Base-by-base conservation (phyloP, 208 protist genomes). In the Crithidia sp. region DNA sequence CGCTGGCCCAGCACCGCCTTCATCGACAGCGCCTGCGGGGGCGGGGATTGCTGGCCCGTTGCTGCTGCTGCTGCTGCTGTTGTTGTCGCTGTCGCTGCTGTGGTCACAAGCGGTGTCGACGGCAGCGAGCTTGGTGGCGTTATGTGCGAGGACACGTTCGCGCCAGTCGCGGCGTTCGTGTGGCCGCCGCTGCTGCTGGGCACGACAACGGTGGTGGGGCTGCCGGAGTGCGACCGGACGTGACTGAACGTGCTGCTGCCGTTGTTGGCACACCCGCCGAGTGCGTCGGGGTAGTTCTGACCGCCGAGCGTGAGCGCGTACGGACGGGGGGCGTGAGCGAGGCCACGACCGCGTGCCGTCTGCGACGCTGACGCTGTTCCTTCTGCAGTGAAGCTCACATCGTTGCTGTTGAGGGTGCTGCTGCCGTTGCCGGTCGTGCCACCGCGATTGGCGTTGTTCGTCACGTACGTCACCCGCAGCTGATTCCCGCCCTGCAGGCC, bases 391-490 rank as follows among this genome's bases (percentile, higher is more conserved):
- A 40, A n/a, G 40, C 6, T 58, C 28, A 41, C 9, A 10, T 4
- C 40, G 65, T 10, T 63, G 70, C 17, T 47, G 64, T 55, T 59
- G 56, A 2, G 17, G 19, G 59, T 55, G 54, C 5, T 17, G 43
- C 37, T 19, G 5, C 45, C 45, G 45, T 13, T 49, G 45, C 12
- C 9, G 45, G 45, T 49, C 2, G 45, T 49, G 9, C 45, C 45
- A 13, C 41, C 55, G 37, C 71, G 45, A 43, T 49, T 64, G 13
- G 45, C 39, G 57, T 67, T 71, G 37, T 10, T 56, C 7, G 73
- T 77, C 16, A 77, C 65, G 63, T 77, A 77, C 2, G 65, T 77
- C 14, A 72, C 73, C n/a, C 65, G 73, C 19, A 77, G 45, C 45
- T 49, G 45, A 28, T 49, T 49, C 9, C 45, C 45, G 7, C 5